These are phyloP conservation scores for Aethionema arabicum DNA, from an alignment of 345 rosid species.

Conservation along the genomic window DNA sequence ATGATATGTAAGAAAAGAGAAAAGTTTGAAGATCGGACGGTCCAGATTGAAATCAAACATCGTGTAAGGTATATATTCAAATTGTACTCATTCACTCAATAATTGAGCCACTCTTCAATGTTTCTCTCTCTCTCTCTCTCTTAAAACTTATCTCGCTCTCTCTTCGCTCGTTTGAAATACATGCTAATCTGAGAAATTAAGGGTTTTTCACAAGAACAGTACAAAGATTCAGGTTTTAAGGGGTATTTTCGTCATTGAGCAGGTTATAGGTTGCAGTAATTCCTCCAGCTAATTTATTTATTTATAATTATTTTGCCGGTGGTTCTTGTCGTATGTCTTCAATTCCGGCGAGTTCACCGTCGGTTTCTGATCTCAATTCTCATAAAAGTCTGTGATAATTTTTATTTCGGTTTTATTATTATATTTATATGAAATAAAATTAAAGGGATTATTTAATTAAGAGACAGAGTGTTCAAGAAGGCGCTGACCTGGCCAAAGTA, in stretches of 20 bases:
- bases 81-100: slow-evolving; percentile 13
- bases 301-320: background rate
- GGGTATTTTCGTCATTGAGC: slow-evolving; percentile 22
- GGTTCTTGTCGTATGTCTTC: slow-evolving; percentile 4
- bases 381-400: background rate
- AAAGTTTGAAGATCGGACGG: slow-evolving; percentile 10
- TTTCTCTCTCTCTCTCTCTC: background rate
- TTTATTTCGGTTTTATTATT: background rate
- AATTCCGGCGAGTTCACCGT: slow-evolving; percentile 4
- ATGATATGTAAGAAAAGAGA: background rate
- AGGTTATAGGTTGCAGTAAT: background rate
- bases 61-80: slow-evolving; percentile 17
- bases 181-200: background rate
- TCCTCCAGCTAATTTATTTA: background rate
- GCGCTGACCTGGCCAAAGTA: slow-evolving; percentile 27
- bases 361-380: background rate
- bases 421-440: too few relatives aligned
- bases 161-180: background rate
- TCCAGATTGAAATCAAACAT: slow-evolving; percentile 7
- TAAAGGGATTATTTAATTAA: background rate
- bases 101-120: slow-evolving; percentile 16
- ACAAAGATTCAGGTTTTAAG: background rate
- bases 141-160: background rate
- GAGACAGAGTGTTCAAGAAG: slow-evolving; percentile 11
- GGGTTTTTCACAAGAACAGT: background rate